Conservation (phyloP, 2,329 filamentous ascomycete species). For the Bipolaris bicolor region DNA sequence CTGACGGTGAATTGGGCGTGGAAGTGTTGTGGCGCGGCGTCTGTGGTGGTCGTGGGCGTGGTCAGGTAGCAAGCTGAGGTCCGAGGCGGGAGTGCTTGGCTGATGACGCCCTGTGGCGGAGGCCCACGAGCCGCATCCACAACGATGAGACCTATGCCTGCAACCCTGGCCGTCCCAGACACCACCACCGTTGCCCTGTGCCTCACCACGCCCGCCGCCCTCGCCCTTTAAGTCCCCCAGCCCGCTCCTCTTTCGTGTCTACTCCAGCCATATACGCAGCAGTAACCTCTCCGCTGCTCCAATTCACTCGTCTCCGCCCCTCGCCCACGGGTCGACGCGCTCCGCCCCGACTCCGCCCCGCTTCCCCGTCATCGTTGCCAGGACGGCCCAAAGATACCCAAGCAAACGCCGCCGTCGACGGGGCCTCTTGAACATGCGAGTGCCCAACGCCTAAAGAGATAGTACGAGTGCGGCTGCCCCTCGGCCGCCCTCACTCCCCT, state of each 20-base stretch:
- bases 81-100: slow-evolving; percentile 11
- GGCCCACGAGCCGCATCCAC: slow-evolving; percentile 15
- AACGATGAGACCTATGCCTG: slow-evolving; percentile 4
- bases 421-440: slow-evolving; percentile 33
- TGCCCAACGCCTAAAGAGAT: slow-evolving; percentile 31
- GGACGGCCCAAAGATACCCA: slow-evolving; percentile 8
- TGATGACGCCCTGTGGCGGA: slow-evolving; percentile 20
- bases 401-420: slow-evolving; percentile 1
- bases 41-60: slow-evolving; percentile 7
- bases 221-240: background rate
- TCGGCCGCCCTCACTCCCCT: slow-evolving; percentile 39
- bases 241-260: background rate
- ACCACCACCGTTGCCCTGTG: background rate
- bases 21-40: slow-evolving; percentile 1
- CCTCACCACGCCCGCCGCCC: background rate
- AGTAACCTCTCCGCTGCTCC: background rate
- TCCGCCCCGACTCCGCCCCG: slow-evolving; percentile 13
- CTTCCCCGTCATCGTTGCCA: slow-evolving; percentile 12
- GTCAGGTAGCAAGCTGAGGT: slow-evolving; percentile 19
- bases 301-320: background rate
- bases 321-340: background rate
- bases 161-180: slow-evolving; percentile 9
- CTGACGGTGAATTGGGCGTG: background rate
- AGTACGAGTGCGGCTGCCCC: slow-evolving; percentile 50
- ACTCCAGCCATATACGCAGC: background rate